phyloP scores from a whole-genome alignment of 148 eudicot species.

The Fagopyrum tataricum region DNA sequence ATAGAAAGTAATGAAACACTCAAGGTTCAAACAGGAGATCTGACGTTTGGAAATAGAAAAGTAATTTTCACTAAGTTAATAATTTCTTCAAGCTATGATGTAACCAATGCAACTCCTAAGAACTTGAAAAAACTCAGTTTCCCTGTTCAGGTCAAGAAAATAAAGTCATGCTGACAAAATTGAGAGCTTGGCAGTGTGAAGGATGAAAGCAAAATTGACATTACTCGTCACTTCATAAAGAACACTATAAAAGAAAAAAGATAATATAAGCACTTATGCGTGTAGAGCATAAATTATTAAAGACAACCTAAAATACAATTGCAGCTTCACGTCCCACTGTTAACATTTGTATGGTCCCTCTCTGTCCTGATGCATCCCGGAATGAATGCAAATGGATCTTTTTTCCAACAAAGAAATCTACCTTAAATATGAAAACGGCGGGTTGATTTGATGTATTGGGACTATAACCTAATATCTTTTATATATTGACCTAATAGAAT shows the following conservation, averaged over 20 bases:
- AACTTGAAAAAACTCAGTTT: background rate
- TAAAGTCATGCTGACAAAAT: background rate
- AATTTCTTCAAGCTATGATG: background rate
- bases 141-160: background rate
- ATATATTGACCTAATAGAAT: too few relatives aligned
- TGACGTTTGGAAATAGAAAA: background rate
- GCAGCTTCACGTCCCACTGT: too few relatives aligned
- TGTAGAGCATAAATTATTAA: background rate
- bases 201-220: background rate
- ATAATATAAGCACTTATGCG: background rate
- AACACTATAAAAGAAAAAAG: background rate
- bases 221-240: background rate
- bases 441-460: too few relatives aligned
- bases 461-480: too few relatives aligned
- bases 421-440: too few relatives aligned
- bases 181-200: background rate
- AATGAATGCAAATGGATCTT: too few relatives aligned
- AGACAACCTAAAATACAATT: too few relatives aligned
- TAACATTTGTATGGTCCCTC: too few relatives aligned
- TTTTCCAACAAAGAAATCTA: too few relatives aligned
- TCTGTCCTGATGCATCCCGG: too few relatives aligned
- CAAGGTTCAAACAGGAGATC: background rate
- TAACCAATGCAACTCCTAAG: background rate
- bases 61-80: background rate
- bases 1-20: background rate